These are phyloP conservation scores for Metschnikowia bowlesiae DNA, from an alignment of 805 yeast genomes.

Conservation along the genomic window DNA sequence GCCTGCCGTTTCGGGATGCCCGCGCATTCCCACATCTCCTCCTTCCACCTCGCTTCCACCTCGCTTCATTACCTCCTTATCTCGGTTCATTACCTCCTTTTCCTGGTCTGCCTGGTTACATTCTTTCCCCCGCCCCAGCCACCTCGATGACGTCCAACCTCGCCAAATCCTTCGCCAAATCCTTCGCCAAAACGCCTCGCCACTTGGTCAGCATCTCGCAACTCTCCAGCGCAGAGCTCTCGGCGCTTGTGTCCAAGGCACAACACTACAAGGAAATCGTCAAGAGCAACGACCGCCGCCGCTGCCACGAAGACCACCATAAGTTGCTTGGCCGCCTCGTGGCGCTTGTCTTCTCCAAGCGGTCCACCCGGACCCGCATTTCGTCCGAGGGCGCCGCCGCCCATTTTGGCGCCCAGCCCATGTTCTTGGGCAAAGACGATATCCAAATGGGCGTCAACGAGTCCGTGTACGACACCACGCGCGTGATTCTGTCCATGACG, in stretches of 20 bases:
- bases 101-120: too few relatives aligned
- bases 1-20: conserved; percentile 11
- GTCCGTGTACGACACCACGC: conserved; percentile 80
- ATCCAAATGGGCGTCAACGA: conserved; percentile 97
- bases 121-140: too few relatives aligned
- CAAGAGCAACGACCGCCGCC: conserved; percentile 44
- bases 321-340: conserved; percentile 76
- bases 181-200: conserved; percentile 35
- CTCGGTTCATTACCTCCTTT: too few relatives aligned
- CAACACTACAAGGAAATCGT: conserved; percentile 58
- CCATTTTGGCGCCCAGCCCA: conserved; percentile 91
- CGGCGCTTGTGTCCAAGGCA: conserved; percentile 69
- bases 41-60: too few relatives aligned
- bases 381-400: conserved; percentile 93
- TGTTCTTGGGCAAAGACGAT: conserved; percentile 95
- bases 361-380: conserved; percentile 93
- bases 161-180: conserved; percentile 10
- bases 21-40: neutral
- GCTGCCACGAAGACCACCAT: conserved; percentile 34
- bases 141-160: conserved; percentile 6
- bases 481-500: conserved; percentile 91
- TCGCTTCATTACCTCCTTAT: too few relatives aligned
- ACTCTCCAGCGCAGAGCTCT: conserved; percentile 66
- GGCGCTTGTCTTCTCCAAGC: conserved; percentile 79
- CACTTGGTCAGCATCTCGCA: conserved; percentile 83